Conservation (phyloP, 2,329 filamentous ascomycete species). For the Nannizziopsis barbatae region DNA sequence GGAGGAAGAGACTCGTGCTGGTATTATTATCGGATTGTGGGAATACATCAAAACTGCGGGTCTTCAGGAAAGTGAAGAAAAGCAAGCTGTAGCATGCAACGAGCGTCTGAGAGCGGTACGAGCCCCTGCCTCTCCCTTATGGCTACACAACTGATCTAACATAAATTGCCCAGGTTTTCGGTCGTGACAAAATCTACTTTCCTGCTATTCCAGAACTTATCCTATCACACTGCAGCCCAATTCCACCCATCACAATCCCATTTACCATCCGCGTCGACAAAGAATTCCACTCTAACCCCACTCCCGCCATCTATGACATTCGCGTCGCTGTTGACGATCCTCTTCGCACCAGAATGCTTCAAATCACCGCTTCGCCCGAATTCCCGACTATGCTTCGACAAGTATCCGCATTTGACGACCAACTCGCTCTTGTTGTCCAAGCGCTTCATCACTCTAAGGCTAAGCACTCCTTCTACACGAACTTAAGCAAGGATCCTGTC, state of each 20-base stretch:
- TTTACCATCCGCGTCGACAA: conserved; percentile 93
- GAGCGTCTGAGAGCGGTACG: conserved; percentile 64
- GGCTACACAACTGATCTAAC: background rate
- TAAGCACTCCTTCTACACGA: conserved; percentile 77
- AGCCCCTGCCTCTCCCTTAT: conserved; percentile 5
- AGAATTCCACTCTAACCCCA: conserved; percentile 61
- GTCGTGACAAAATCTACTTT: conserved; percentile 67
- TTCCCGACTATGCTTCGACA: conserved; percentile 64
- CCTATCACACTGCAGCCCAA: conserved; percentile 61
- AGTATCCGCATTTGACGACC: conserved; percentile 68
- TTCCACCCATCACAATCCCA: conserved; percentile 69
- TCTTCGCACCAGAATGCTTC: conserved; percentile 54
- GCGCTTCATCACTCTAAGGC: conserved; percentile 75
- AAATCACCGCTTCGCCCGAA: conserved; percentile 56
- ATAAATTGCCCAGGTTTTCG: conserved; percentile 51
- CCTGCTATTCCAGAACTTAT: conserved; percentile 75
- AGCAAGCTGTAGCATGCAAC: conserved; percentile 83
- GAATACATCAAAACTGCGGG: conserved; percentile 82
- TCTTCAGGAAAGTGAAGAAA: conserved; percentile 89
- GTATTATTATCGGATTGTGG: conserved; percentile 85
- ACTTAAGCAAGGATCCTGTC: conserved; percentile 68
- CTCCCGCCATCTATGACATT: conserved; percentile 81
- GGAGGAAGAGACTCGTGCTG: conserved; percentile 73
- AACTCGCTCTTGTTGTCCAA: conserved; percentile 71
- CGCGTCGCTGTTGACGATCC: conserved; percentile 76